A percentile compares a stretch with the other conserved stretches of the same genome.
phyloP scores from a whole-genome alignment of 768 basidiomycete species.

The Suillus weaverae region DNA sequence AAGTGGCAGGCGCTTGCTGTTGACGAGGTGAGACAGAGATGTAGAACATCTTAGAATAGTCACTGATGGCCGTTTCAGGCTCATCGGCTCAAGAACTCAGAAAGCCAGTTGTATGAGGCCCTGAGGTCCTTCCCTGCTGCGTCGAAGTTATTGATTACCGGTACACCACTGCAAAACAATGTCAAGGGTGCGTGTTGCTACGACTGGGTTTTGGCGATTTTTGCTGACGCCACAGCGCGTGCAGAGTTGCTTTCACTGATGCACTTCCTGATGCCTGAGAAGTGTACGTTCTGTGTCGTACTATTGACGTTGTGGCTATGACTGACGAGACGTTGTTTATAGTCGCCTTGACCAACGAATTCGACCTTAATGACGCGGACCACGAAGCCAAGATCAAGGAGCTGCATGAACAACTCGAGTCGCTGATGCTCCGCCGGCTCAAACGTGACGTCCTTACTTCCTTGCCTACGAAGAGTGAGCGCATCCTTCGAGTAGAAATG shows the following conservation, averaged over 20 bases:
- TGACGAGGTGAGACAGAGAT: constrained; percentile 69
- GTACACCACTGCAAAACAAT: constrained; percentile 98
- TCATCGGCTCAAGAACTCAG: constrained; percentile 96
- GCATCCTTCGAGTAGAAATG: constrained; percentile 97
- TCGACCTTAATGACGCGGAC: constrained; percentile 90
- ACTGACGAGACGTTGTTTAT: constrained; percentile 16
- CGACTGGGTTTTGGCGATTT: not conserved
- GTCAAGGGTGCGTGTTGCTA: constrained; percentile 74
- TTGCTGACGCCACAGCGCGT: constrained; percentile 14
- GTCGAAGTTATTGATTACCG: constrained; percentile 95
- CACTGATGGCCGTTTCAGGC: constrained; percentile 51
- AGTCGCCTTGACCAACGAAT: constrained; percentile 94
- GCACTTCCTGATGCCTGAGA: constrained; percentile 99
- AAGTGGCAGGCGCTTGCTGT: constrained; percentile 98
- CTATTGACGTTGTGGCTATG: not conserved
- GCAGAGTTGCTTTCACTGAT: constrained; percentile 92
- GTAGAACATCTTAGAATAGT: not conserved
- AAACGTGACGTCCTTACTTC: constrained; percentile 97
- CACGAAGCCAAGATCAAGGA: constrained; percentile 96
- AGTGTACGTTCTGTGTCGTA: constrained; percentile 57
- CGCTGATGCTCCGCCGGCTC: constrained; percentile 90
- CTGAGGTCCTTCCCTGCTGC: constrained; percentile 85
- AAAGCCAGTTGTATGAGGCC: constrained; percentile 95
- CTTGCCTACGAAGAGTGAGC: constrained; percentile 96
- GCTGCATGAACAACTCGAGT: constrained; percentile 88